Conservation (phyloP, 768 basidiomycete species). For the Rhizopogon vulgaris region DNA sequence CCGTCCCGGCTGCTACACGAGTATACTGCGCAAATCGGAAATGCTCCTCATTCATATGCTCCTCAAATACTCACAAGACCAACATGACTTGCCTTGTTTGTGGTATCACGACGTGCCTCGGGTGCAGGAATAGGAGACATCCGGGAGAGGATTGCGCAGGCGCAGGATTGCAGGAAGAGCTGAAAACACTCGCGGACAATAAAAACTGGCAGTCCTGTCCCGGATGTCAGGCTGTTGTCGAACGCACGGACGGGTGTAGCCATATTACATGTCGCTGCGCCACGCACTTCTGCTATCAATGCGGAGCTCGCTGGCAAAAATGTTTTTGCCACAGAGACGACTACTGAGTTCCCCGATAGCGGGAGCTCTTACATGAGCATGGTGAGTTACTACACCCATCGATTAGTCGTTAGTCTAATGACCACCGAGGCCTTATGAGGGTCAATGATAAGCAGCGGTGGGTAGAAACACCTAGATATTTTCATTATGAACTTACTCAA, state of each 20-base stretch:
- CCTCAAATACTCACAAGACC: constrained; percentile 2
- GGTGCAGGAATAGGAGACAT: constrained; percentile 45
- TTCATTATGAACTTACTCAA: not conserved
- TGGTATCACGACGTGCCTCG: constrained; percentile 32
- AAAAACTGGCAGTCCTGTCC: constrained; percentile 60
- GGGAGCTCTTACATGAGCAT: not conserved
- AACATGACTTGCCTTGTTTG: constrained; percentile 37
- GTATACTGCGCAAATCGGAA: constrained; percentile 42
- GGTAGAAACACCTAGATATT: not conserved
- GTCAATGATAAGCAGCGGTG: no score
- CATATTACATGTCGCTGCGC: constrained; percentile 54
- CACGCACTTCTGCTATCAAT: constrained; percentile 16
- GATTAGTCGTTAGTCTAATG: not conserved
- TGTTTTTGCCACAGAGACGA: constrained; percentile 8
- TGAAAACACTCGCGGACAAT: constrained; percentile 40
- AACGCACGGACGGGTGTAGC: constrained; percentile 46
- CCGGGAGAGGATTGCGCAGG: constrained; percentile 32
- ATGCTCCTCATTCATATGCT: constrained; percentile 50
- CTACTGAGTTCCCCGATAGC: not conserved
- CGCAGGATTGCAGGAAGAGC: constrained; percentile 33
- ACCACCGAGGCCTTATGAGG: no score
- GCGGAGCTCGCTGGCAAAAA: constrained; percentile 7
- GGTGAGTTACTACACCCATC: not conserved
- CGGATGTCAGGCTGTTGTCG: constrained; percentile 47
- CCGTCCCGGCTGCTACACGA: constrained; percentile 34